Evolutionary conservation across 2,329 filamentous ascomycete genomes (phyloP), one percentile per base, ranked within the genome.

Genomic region (Botryotinia narcissicola): DNA sequence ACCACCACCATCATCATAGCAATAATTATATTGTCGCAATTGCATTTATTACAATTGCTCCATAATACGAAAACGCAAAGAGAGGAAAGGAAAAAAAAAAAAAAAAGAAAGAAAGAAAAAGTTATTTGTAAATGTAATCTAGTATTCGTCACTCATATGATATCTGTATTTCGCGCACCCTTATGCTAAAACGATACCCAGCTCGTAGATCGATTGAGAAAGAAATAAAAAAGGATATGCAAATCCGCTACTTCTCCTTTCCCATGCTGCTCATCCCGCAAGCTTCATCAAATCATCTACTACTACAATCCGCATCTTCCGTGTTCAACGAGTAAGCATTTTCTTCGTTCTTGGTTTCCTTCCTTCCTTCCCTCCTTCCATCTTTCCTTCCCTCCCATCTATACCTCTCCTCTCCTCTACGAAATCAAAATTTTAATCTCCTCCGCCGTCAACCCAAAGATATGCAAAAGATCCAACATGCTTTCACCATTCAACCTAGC

Each of bases 401-500:
- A 18, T 32, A 18, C 51, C 14, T 57, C 51, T 25, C 16, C 6
- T 16, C 62, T 16, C 42, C 6, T 16, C 62, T 72, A 72, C 29
- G 71, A 54, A 68, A 82, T 80, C 72, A 90, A 80, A 75, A 83
- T 80, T 51, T 85, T 83, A 66, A 90, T 84, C 82, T 94, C 92
- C 76, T 91, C 87, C 59, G 85, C 85, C 0, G 89, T 90, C 74
- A 93, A 90, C 0, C 93, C 93, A 79, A 95, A 89, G 32, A 96
- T 81, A 79, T 93, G 91, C 69, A 95, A 83, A 76, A 96, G 82
- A 80, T 95, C 92, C 78, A 91, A 81, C 80, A 96, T 82, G 76
- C 86, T 92, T 75, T 89, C 86, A 35, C 90, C 88, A 79, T 96
- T 96, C 75, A 96, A 82, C 60, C 92, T 86, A 22, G 90, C 90